phyloP scores from a whole-genome alignment of 805 yeast genomes.

The Deakozyma indianensis region DNA sequence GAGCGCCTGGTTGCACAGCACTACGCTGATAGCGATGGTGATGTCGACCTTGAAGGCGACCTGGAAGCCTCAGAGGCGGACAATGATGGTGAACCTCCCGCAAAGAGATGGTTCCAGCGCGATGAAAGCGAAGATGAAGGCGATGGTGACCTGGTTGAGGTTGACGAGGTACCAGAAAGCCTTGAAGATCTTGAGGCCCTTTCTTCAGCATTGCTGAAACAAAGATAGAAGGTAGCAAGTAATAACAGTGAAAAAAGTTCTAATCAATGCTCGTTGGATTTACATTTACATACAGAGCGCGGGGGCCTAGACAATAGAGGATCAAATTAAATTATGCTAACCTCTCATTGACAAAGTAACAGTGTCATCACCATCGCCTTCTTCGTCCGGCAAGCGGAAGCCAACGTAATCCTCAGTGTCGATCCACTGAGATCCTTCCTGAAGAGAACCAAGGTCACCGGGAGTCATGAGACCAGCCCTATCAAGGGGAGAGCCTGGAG shows the following conservation, averaged over 20 bases:
- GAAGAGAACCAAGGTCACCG: slow-evolving; percentile 93
- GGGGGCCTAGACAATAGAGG: no score
- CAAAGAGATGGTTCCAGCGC: slow-evolving; percentile 8
- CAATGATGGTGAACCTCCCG: slow-evolving; percentile 3
- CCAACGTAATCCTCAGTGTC: slow-evolving; percentile 58
- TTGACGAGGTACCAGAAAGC: slow-evolving; percentile 65
- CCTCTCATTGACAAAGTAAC: not conserved
- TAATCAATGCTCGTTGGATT: not conserved
- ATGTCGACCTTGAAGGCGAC: slow-evolving; percentile 5
- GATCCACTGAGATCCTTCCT: slow-evolving; percentile 64
- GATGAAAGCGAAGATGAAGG: slow-evolving; percentile 34
- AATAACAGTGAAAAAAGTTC: no score
- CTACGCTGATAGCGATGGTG: slow-evolving; percentile 18
- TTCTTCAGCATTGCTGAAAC: slow-evolving; percentile 14
- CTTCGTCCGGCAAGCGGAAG: slow-evolving; percentile 27
- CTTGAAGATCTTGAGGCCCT: slow-evolving; percentile 83
- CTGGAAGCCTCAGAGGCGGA: slow-evolving; percentile 3
- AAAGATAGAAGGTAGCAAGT: slow-evolving; percentile 3
- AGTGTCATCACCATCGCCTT: slow-evolving; percentile 19
- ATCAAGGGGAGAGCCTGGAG: slow-evolving; percentile 92
- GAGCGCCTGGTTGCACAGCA: slow-evolving; percentile 39
- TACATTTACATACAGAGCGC: no score
- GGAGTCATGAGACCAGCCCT: slow-evolving; percentile 79
- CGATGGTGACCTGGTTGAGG: slow-evolving; percentile 14
- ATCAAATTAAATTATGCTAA: not conserved